Base-by-base conservation (phyloP, 2,329 filamentous ascomycete species). In the Fusarium veterinarium region DNA sequence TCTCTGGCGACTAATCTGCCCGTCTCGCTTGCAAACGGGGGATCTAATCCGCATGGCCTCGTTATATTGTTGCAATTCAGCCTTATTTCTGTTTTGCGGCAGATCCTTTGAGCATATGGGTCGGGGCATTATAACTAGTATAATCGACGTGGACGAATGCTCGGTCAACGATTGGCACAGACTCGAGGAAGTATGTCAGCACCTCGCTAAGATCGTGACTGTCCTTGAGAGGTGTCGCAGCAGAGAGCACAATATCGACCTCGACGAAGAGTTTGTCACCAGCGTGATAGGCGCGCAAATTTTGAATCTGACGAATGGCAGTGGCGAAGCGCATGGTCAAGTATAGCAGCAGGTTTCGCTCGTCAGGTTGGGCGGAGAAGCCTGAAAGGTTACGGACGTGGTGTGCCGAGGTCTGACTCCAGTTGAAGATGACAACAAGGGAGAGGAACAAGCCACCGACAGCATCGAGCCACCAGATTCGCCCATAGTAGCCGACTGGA, bases 281-380 rank as follows among this genome's bases (percentile, higher is more conserved):
- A 0, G 91, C 91, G 77, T 97, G 94, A 79, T 96, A 97, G 4
- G 94, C 94, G 74, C 95, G 91, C 62, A 96, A 84, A 37, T 94
- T 94, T 79, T 96, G 94, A 68, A 97, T 96, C 79, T 94, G 91
- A 78, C 90, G 91, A 78, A 98, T 97, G 17, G 93, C 92, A 74
- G 93, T 94, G 49, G 95, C 95, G 79, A 97, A 97, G 25, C 95
- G 92, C 93, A 97, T 97, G 3, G 95, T 96, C 75, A 97, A 88
- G 82, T 98, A 98, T 2, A 97, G 86, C 28, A 97, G 82, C 51
- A 97, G 89, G 79, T 96, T 97, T 35, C 95, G 89, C 83, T 96
- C 92, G 75, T 95, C 93, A 0, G 93, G 91, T 3, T 91, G 90
- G 9, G 93, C 93, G 1, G 92, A 92, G 75, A 93, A 93, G 23